Evolutionary conservation across 768 basidiomycete species (phyloP), one percentile per base, ranked within the genome.

Genomic region (Exsudoporus frostii): DNA sequence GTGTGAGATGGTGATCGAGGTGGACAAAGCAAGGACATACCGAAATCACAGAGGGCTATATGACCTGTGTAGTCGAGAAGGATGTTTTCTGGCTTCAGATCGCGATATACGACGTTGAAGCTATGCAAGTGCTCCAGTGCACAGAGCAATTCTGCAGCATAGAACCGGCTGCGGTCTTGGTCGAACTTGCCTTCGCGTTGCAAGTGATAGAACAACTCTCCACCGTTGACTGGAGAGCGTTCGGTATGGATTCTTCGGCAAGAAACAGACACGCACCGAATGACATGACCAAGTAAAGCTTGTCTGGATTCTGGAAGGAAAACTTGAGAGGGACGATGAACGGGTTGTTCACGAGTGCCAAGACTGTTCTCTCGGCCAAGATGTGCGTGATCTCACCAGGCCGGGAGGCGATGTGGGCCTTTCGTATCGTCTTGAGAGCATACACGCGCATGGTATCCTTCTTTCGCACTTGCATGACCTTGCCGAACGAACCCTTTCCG

Each of bases 271-370:
- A 72, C 85, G 52, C 45, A 88, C 90, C 88, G 63, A 98, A 98
- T 22, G 95, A 95, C 86, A 99, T 90, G 34, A 98, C 92, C 50
- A 99, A 76, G 69, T 99, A 99, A 7, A 99, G 77, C 70, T 99
- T 99, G 69, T 98, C 96, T 2, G 90, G 90, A 55, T 88, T 94
- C 74, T 99, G 96, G 81, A 98, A 99, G 5, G 93, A 96, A 73
- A 99, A 98, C 68, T 99, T 98, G 71, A 99, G 85, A 19, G 96
- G 97, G 0, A 98, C 97, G 71, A 99, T 98, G 76, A 99, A 99
- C 0, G 96, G 96, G 65, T 94, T 97, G 74, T 98, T 97, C 55
- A 99, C 97, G 50, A 98, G 80, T 0, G 96, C 96, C 43, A 98
- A 79, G 24, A 99, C 96, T 0, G 96, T 98, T 59, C 97, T 81